Conservation (phyloP, 2,329 filamentous ascomycete species). For the Alternaria solani region DNA sequence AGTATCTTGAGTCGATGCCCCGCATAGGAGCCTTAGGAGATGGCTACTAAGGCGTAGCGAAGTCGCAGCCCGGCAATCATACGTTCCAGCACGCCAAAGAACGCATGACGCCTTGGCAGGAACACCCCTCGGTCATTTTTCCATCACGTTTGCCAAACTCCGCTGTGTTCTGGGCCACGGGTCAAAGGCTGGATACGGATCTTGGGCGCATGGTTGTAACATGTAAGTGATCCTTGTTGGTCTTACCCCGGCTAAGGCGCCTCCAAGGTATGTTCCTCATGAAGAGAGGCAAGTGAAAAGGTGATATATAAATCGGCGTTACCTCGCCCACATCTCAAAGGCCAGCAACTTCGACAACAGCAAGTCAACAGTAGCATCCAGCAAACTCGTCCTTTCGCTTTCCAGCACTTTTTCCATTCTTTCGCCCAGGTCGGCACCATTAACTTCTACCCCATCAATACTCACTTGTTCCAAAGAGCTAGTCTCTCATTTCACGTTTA, state of each 20-base stretch:
- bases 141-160: constrained; percentile 8
- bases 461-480: constrained; percentile 40
- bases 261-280: constrained; percentile 11
- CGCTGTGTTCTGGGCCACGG: constrained; percentile 17
- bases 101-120: constrained; percentile 42
- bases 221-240: constrained; percentile 24
- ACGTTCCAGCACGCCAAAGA: constrained; percentile 42
- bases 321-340: constrained; percentile 17
- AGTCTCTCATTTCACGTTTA: constrained; percentile 38
- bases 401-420: constrained; percentile 32
- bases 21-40: constrained; percentile 28
- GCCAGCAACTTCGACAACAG: constrained; percentile 40
- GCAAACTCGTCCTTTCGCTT: constrained; percentile 24
- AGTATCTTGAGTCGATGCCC: constrained; percentile 21
- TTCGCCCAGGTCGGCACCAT: constrained; percentile 45
- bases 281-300: constrained; percentile 12
- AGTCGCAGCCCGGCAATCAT: constrained; percentile 47
- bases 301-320: constrained; percentile 37
- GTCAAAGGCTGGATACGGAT: constrained; percentile 18
- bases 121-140: constrained; percentile 35
- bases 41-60: constrained; percentile 36
- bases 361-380: constrained; percentile 30
- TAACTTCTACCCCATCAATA: background rate
- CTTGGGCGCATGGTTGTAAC: constrained; percentile 39
- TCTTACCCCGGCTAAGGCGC: constrained; percentile 28